Conservation (phyloP, 2,329 filamentous ascomycete genomes). For the Cladosporium sp. region DNA sequence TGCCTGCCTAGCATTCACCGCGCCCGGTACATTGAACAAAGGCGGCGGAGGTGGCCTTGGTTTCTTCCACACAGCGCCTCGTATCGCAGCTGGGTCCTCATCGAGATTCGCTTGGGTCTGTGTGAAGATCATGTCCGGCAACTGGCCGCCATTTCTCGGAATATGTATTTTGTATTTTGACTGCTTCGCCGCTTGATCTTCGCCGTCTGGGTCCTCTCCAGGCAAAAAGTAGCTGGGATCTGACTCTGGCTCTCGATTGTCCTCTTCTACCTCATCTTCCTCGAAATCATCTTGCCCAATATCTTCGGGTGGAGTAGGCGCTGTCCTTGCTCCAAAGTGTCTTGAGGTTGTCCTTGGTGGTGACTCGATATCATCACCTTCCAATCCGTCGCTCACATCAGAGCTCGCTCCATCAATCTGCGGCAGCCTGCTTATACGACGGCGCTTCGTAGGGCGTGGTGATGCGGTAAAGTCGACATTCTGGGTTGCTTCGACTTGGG, state of each 20-base stretch:
- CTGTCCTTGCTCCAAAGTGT: slow-evolving; percentile 11
- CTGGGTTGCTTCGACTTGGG: slow-evolving; percentile 34
- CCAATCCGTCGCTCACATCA: slow-evolving; percentile 24
- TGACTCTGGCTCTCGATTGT: slow-evolving; percentile 20
- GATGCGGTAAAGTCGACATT: slow-evolving; percentile 34
- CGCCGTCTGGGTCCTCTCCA: slow-evolving; percentile 25
- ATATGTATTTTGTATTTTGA: slow-evolving; percentile 47
- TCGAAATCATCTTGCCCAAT: slow-evolving; percentile 15
- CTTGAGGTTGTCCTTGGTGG: slow-evolving; percentile 18
- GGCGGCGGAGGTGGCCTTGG: slow-evolving; percentile 29
- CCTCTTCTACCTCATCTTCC: slow-evolving; percentile 14
- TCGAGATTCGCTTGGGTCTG: slow-evolving; percentile 43
- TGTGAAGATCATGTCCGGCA: slow-evolving; percentile 45
- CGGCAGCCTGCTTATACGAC: slow-evolving; percentile 24
- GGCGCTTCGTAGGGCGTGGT: slow-evolving; percentile 35
- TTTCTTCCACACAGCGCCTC: slow-evolving; percentile 52
- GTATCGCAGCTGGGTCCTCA: slow-evolving; percentile 46
- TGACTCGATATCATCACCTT: slow-evolving; percentile 19
- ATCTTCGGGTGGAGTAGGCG: slow-evolving; percentile 11
- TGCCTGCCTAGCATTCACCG: not conserved
- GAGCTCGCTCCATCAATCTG: slow-evolving; percentile 30
- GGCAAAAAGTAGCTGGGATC: slow-evolving; percentile 30
- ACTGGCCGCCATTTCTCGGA: slow-evolving; percentile 41
- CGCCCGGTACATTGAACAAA: slow-evolving; percentile 20
- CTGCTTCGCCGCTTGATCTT: slow-evolving; percentile 32